Percentiles rank a stretch among this genome's conserved stretches.
Conservation (phyloP, 2,329 filamentous ascomycete species). For the Gyromitra esculenta region DNA sequence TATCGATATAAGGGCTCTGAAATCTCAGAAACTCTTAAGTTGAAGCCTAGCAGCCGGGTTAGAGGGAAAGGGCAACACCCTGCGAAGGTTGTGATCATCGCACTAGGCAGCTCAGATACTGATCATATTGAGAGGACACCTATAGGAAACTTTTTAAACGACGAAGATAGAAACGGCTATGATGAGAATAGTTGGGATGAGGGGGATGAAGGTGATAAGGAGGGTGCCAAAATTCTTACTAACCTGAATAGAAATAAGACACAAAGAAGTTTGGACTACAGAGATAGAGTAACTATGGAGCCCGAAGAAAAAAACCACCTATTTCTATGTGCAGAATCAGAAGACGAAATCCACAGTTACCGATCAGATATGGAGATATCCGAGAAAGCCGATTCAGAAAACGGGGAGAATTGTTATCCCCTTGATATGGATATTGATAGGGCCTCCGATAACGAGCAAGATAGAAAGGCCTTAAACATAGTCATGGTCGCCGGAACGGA, state of each 20-base stretch:
- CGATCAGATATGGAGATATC: neutral
- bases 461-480: neutral
- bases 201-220: neutral
- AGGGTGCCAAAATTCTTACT: neutral
- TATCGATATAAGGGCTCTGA: neutral
- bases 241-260: neutral
- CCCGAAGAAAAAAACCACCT: neutral
- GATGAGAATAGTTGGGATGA: neutral
- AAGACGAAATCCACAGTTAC: neutral
- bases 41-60: no score
- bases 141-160: neutral
- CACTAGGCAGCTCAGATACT: slow-evolving; percentile 15
- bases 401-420: neutral
- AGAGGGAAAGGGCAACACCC: neutral
- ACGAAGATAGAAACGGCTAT: neutral
- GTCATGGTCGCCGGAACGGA: neutral
- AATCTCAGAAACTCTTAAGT: neutral
- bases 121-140: slow-evolving; percentile 5
- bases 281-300: neutral
- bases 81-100: neutral
- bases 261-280: neutral
- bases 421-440: neutral
- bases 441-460: neutral
- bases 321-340: neutral
- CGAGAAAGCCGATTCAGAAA: neutral